These are phyloP conservation scores for Hortiboletus campestris DNA, from an alignment of 768 basidiomycete species.

Conservation along the genomic window DNA sequence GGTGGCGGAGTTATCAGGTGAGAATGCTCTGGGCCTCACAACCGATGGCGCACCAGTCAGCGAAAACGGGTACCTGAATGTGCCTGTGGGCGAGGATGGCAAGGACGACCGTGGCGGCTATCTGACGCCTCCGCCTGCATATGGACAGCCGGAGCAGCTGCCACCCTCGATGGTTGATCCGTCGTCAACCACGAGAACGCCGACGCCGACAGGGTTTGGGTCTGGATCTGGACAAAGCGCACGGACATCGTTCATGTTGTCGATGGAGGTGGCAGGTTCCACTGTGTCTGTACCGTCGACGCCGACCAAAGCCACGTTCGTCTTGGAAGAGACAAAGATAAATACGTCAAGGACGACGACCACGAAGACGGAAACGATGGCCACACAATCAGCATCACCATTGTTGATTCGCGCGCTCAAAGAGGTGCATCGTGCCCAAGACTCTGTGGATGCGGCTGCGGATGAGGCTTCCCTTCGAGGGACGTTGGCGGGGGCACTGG, in stretches of 20 bases:
- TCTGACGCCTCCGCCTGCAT: conserved; percentile 5
- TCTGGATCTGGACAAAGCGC: not conserved
- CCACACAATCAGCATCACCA: not conserved
- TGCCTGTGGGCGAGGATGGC: not conserved
- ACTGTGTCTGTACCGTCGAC: not conserved
- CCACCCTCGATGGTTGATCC: not conserved
- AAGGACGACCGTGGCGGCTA: not conserved
- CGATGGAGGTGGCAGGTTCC: not conserved
- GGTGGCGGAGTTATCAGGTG: not conserved
- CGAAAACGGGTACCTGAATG: not conserved
- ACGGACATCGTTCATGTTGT: not conserved
- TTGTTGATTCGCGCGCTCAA: conserved; percentile 5
- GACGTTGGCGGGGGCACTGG: conserved; percentile 14
- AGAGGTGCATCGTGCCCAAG: conserved; percentile 23
- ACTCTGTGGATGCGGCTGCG: conserved; percentile 20
- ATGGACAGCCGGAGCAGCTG: not conserved
- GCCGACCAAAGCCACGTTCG: conserved; percentile 10
- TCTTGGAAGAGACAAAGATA: not conserved
- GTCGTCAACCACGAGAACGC: not conserved
- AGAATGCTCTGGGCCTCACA: conserved; percentile 11
- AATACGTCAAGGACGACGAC: not conserved
- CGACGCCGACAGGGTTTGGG: not conserved
- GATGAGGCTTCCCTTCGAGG: conserved; percentile 25
- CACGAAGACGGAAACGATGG: not conserved
- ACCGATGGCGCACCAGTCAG: not conserved